Conservation (phyloP, 805 yeast species). For the Candida railenensis region DNA sequence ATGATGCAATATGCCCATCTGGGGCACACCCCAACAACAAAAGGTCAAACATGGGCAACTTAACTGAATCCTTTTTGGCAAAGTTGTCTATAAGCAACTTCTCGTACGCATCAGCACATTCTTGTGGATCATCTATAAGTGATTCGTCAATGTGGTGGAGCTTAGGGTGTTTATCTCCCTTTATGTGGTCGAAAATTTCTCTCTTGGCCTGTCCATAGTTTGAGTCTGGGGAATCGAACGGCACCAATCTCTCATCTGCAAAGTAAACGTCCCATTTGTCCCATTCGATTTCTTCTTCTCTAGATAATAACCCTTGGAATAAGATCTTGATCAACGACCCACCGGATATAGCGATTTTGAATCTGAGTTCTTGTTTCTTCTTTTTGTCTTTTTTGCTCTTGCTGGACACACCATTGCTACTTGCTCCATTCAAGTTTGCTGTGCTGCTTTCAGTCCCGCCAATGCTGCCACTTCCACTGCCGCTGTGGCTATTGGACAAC, state of each 20-base stretch:
- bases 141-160: constrained; percentile 82
- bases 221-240: constrained; percentile 77
- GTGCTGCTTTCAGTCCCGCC: constrained; percentile 8
- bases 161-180: constrained; percentile 56
- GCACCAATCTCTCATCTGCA: constrained; percentile 94
- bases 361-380: constrained; percentile 64
- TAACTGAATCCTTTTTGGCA: constrained; percentile 95
- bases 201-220: constrained; percentile 89
- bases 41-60: constrained; percentile 91
- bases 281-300: constrained; percentile 79
- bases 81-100: constrained; percentile 81
- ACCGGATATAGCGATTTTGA: constrained; percentile 89
- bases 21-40: constrained; percentile 96
- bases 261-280: constrained; percentile 93
- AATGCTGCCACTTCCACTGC: constrained; percentile 5
- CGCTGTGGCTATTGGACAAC: not conserved
- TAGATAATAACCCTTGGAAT: constrained; percentile 76
- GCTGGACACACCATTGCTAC: constrained; percentile 14
- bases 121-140: constrained; percentile 76
- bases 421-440: constrained; percentile 8
- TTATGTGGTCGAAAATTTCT: constrained; percentile 71
- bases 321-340: constrained; percentile 88
- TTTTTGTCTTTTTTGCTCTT: constrained; percentile 42
- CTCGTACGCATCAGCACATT: constrained; percentile 92
- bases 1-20: constrained; percentile 96